Evolutionary conservation across 441 rosid species (phyloP), one percentile per base, ranked within the genome.

Genomic region (Viola pubescens): DNA sequence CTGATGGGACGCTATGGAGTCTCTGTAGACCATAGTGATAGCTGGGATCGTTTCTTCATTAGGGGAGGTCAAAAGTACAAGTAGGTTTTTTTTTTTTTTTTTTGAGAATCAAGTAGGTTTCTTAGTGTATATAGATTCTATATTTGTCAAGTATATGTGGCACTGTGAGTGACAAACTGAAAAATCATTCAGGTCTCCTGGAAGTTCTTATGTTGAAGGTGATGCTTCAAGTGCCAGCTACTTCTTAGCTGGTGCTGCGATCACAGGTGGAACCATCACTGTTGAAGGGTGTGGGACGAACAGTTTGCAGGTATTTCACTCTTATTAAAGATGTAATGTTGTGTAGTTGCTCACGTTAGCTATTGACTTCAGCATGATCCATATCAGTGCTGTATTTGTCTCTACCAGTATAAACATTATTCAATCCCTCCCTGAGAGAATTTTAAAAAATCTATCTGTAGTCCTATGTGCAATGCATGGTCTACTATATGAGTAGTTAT

Each of bases 141-240:
- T 26, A 12, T 66, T 55, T 49, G 13, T 58, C 42, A 47, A 47
- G 13, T 48, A 37, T 57, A 11, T 11, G 38, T 68, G 26, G 34
- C 16, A 44, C 16, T 47, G 48, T 37, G 65, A 52, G 11, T 70
- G 62, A 69, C 11, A 55, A 56, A 48, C 56, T 65, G 62, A 45
- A 38, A 64, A 52, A 47, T 65, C 13, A 70, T 56, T 58, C 73
- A 94, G 99, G 87, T 83, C 96, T 54, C 91, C 97, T 11, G 96
- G 95, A 74, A 85, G 77, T 63, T 91, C 91, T 64, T 94, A 65
- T 41, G 96, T 94, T 45, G 97, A 94, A 79, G 97, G 99, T 16
- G 99, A 94, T 81, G 99, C 99, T 65, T 94, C 99, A 55, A 94
- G 97, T 83, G 99, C 99, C 57, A 88, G 99, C 71, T 90, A 94